Evolutionary conservation across 768 basidiomycete genomes (phyloP).

Genomic region (Nidularia pulvinata): DNA sequence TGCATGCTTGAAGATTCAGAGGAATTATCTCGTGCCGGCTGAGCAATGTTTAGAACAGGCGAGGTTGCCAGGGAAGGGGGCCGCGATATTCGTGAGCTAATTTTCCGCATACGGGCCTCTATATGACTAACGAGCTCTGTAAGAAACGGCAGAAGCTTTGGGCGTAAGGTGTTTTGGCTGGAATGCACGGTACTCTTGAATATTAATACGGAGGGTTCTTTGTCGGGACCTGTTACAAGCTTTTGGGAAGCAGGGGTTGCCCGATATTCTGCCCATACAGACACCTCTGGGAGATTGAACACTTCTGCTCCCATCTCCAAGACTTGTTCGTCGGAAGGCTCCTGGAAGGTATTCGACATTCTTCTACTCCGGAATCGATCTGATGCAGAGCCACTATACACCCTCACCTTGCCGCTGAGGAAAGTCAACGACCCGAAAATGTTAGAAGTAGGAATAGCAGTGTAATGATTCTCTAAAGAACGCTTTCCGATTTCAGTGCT

Average conservation of each 20-base stretch:
- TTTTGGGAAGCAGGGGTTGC: slow-evolving; percentile 48
- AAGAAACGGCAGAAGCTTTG: slow-evolving; percentile 84
- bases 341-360: slow-evolving; percentile 29
- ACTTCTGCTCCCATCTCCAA: slow-evolving; percentile 55
- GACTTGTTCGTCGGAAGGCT: slow-evolving; percentile 54
- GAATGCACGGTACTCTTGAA: slow-evolving; percentile 91
- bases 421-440: slow-evolving; percentile 73
- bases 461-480: slow-evolving; percentile 24
- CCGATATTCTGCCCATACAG: slow-evolving; percentile 84
- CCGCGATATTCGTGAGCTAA: slow-evolving; percentile 26
- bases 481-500: slow-evolving; percentile 10
- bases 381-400: slow-evolving; percentile 54
- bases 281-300: slow-evolving; percentile 74
- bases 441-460: slow-evolving; percentile 52
- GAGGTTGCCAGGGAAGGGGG: slow-evolving; percentile 8
- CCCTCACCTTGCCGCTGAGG: slow-evolving; percentile 80
- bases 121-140: slow-evolving; percentile 71
- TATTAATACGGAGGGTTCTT: slow-evolving; percentile 61
- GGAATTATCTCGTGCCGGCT: slow-evolving; percentile 11
- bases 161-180: slow-evolving; percentile 83
- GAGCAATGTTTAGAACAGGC: slow-evolving; percentile 5
- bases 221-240: slow-evolving; percentile 20
- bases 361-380: slow-evolving; percentile 35
- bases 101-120: slow-evolving; percentile 67
- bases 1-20: slow-evolving; percentile 50